Evolutionary conservation across 306 rosid genomes (phyloP).

Genomic region (Oemleria cerasiformis): DNA sequence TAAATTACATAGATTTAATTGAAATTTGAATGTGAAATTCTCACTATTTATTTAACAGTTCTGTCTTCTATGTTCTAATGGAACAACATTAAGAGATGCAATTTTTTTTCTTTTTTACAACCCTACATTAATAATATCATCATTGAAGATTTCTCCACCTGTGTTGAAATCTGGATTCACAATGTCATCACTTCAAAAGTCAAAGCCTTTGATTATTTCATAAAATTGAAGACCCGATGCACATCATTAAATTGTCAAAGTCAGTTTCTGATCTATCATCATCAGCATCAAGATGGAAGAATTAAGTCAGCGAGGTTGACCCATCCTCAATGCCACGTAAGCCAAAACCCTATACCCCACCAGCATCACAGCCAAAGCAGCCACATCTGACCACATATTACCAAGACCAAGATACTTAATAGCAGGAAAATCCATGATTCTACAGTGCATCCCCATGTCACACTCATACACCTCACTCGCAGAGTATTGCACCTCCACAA

Average conservation of each 20-base stretch:
- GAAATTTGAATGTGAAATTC: background rate
- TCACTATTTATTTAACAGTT: background rate
- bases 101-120: slow-evolving; percentile 8
- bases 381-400: slow-evolving; percentile 64
- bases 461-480: slow-evolving; percentile 58
- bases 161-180: slow-evolving; percentile 6
- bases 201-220: slow-evolving; percentile 4
- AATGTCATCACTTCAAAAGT: background rate
- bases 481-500: slow-evolving; percentile 70
- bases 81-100: background rate
- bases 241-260: slow-evolving; percentile 13
- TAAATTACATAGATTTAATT: background rate
- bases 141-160: slow-evolving; percentile 9
- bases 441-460: slow-evolving; percentile 46
- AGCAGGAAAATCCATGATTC: slow-evolving; percentile 60
- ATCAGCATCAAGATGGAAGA: slow-evolving; percentile 1
- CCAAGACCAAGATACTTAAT: slow-evolving; percentile 52
- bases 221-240: slow-evolving; percentile 11
- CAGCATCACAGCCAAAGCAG: slow-evolving; percentile 69
- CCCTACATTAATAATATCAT: slow-evolving; percentile 6
- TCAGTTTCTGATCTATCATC: slow-evolving; percentile 21
- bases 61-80: background rate
- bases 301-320: slow-evolving; percentile 49
- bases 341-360: slow-evolving; percentile 76
- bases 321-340: slow-evolving; percentile 65